These are phyloP conservation scores for Irpex rosettiformis DNA, from an alignment of 1,284 basidiomycete genomes.

Conservation along the genomic window DNA sequence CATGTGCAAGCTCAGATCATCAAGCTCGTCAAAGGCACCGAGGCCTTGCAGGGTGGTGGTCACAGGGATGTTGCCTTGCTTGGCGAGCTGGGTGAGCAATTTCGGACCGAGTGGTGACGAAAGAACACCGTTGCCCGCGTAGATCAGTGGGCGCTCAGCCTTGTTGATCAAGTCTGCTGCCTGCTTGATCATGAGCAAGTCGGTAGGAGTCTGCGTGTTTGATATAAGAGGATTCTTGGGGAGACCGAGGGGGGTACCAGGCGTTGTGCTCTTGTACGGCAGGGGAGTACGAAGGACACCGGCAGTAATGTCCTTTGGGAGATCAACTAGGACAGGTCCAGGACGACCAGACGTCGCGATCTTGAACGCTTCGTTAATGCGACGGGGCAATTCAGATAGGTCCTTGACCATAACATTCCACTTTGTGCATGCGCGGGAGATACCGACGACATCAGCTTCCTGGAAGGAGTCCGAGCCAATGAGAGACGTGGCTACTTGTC, in stretches of 20 bases:
- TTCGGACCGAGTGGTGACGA: constrained; percentile 81
- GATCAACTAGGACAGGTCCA: constrained; percentile 95
- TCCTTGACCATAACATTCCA: constrained; percentile 99
- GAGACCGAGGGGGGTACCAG: constrained; percentile 75
- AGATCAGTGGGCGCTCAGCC: constrained; percentile 90
- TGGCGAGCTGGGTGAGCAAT: constrained; percentile 78
- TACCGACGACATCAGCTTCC: constrained; percentile 96
- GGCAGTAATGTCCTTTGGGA: constrained; percentile 98
- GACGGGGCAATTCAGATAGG: constrained; percentile 88
- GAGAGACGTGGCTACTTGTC: constrained; percentile 97
- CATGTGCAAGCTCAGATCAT: constrained; percentile 92
- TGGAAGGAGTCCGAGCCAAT: constrained; percentile 99
- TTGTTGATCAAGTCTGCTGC: constrained; percentile 92
- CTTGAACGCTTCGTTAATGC: constrained; percentile 99
- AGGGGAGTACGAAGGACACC: constrained; percentile 85
- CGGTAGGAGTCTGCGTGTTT: constrained; percentile 46
- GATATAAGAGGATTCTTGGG: constrained; percentile 72
- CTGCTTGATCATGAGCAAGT: constrained; percentile 68
- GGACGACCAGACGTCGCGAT: constrained; percentile 97
- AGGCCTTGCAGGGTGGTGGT: constrained; percentile 96
- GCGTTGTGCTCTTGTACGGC: constrained; percentile 86
- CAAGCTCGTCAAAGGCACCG: constrained; percentile 91
- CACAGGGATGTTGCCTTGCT: constrained; percentile 92
- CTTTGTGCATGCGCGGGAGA: constrained; percentile 96
- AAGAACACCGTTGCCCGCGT: constrained; percentile 92